A percentile compares a stretch with the other conserved stretches of the same genome.
These are phyloP conservation scores for Fraxinus albicans DNA, from an alignment of 305 asterid genomes.

Conservation along the genomic window DNA sequence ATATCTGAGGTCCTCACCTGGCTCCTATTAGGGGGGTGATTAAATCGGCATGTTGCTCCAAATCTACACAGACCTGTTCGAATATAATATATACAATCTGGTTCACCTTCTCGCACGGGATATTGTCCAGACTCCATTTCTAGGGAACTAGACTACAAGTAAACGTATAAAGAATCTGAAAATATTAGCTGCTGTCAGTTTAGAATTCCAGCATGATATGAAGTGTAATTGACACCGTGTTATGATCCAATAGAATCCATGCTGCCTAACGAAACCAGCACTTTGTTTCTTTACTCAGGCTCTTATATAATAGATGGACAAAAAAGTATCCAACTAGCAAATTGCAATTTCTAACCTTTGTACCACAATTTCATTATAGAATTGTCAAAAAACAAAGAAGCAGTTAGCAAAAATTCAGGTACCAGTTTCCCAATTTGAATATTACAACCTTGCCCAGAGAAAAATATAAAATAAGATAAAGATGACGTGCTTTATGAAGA, in stretches of 20 bases:
- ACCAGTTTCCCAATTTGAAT: not conserved
- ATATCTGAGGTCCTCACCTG: constrained; percentile 52
- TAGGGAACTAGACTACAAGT: too few species aligned
- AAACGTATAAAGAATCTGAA: constrained; percentile 74
- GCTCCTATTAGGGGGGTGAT: constrained; percentile 89
- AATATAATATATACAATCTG: constrained; percentile 90
- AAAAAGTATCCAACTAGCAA: not conserved
- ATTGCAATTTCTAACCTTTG: not conserved
- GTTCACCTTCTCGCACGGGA: constrained; percentile 93
- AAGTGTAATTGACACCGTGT: constrained; percentile 11
- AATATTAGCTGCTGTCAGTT: constrained; percentile 23
- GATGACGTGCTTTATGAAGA: not conserved
- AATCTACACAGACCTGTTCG: constrained; percentile 97
- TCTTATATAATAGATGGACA: not conserved
- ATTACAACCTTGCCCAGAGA: constrained; percentile 6
- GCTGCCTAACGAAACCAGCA: not conserved
- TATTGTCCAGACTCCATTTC: constrained; percentile 70
- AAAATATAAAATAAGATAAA: not conserved
- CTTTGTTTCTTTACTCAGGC: not conserved
- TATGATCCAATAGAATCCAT: not conserved
- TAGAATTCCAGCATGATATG: constrained; percentile 5
- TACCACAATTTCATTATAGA: not conserved
- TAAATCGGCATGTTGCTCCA: constrained; percentile 91
- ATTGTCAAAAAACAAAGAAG: constrained; percentile 9
- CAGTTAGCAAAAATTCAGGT: not conserved